Base-by-base conservation (phyloP, 352 stramenopile species). In the Globisporangium ultimum region DNA sequence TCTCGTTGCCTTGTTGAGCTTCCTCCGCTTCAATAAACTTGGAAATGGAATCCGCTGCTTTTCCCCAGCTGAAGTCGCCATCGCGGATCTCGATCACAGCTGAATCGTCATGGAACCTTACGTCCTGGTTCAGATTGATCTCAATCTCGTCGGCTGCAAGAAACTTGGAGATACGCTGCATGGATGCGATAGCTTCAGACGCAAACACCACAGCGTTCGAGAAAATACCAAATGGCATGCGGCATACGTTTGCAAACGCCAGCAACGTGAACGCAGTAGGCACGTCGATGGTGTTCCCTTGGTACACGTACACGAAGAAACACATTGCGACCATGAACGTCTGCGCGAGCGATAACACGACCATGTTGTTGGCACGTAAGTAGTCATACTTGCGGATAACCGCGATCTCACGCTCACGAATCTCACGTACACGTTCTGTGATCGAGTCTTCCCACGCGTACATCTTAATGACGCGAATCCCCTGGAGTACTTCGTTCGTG, bases 401-500 rank as follows among this genome's bases (percentile, higher is more conserved):
- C 46, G 51, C 52, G 21, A 85, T 68, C 36, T 88, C 78, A 18
- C 69, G 63, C 1, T 58, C 63, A 3, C 78, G 78, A 48, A 88
- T 78, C 48, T 62, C 48, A 13, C 58, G 58, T 24, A 89, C 63
- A 1, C 71, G 68, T 2, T 55, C 55, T 17, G 55, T 45, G 8
- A 88, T 63, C 2, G 74, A 76, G 28, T 71, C 58, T 55, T 88
- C 79, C 89, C 88, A 98, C 21, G 80, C 83, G 53, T 96, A 95
- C 67, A 97, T 89, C 57, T 97, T 98, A 38, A 97, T 82, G 52
- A 89, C 86, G 50, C 89, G 74, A 55, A 98, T 95, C 10, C 93
- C 94, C 18, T 88, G 69, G 4, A 98, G 76, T 18, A 96, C 85
- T 71, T 98, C 94, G 56, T 94, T 97, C n/a, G 95, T 94, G 55